Conservation (phyloP, 257 asterid species). For the Lithospermum erythrorhizon region DNA sequence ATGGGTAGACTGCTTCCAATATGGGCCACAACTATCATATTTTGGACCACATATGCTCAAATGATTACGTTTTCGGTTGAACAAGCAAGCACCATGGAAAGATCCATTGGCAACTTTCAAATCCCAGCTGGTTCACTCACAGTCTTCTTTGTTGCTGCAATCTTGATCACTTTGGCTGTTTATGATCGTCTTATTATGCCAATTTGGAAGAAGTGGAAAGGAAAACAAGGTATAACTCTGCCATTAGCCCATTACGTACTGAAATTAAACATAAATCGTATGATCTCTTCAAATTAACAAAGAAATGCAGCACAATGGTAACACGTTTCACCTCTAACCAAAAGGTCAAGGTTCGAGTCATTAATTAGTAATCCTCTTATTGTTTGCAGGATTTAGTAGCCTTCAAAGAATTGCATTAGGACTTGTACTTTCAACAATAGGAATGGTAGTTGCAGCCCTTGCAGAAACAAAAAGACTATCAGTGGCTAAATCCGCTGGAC, state of each 20-base stretch:
- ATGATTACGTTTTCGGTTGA: constrained; percentile 89
- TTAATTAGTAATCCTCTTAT: background rate
- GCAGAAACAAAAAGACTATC: constrained; percentile 58
- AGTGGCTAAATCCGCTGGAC: constrained; percentile 31
- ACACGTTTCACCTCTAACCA: too few species aligned
- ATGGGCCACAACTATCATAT: constrained; percentile 91
- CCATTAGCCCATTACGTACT: too few species aligned
- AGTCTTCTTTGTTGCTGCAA: constrained; percentile 76
- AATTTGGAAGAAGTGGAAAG: constrained; percentile 67
- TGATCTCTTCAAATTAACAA: too few species aligned
- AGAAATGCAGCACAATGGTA: too few species aligned
- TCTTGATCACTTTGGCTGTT: constrained; percentile 48
- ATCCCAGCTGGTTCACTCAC: constrained; percentile 93
- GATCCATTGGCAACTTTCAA: constrained; percentile 45
- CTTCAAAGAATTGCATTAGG: constrained; percentile 65
- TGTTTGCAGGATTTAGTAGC: constrained; percentile 45
- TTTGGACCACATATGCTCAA: constrained; percentile 94
- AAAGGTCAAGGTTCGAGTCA: too few species aligned
- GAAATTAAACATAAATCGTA: too few species aligned
- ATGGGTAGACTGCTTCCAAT: constrained; percentile 65
- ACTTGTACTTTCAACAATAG: constrained; percentile 52
- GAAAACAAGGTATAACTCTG: constrained; percentile 42
- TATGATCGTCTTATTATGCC: constrained; percentile 81
- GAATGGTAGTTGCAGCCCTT: constrained; percentile 65
- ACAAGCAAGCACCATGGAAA: constrained; percentile 81